A percentile compares a stretch with the other conserved stretches of the same genome.
Conservation (phyloP, 2,329 filamentous ascomycete genomes). For the Shiraia bambusicola region DNA sequence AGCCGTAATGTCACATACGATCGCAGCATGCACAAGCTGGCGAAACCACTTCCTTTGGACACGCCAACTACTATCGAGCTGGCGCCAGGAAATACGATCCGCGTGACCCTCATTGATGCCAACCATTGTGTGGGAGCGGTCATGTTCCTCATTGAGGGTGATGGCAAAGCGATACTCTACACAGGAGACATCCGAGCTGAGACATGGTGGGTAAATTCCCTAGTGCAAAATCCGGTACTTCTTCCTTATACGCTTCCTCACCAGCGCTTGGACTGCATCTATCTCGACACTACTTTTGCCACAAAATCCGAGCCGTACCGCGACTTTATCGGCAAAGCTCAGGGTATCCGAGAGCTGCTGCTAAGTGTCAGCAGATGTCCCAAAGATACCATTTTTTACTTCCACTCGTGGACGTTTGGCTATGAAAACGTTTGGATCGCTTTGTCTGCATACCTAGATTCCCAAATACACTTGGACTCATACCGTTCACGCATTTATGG, state of each 20-base stretch:
- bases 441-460: conserved; percentile 68
- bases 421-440: conserved; percentile 93
- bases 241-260: conserved; percentile 65
- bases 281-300: conserved; percentile 84
- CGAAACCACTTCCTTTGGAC: conserved; percentile 80
- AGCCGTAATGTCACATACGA: conserved; percentile 69
- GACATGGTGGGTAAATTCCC: conserved; percentile 76
- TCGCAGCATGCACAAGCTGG: conserved; percentile 68
- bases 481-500: conserved; percentile 77
- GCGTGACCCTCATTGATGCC: conserved; percentile 83
- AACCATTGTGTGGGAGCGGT: conserved; percentile 90
- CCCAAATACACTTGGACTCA: conserved; percentile 76
- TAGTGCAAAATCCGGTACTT: conserved; percentile 70
- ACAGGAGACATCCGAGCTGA: conserved; percentile 88
- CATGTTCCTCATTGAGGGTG: conserved; percentile 86
- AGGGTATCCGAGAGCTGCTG: conserved; percentile 74
- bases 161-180: conserved; percentile 74
- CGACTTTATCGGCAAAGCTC: conserved; percentile 65
- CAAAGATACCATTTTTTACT: conserved; percentile 73
- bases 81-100: conserved; percentile 65
- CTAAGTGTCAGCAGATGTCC: conserved; percentile 69
- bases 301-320: conserved; percentile 52
- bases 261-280: conserved; percentile 70
- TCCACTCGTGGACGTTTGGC: conserved; percentile 88
- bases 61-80: conserved; percentile 78